Evolutionary conservation across 129 eudicot genomes (phyloP).

Genomic region (Flaveria brownii): DNA sequence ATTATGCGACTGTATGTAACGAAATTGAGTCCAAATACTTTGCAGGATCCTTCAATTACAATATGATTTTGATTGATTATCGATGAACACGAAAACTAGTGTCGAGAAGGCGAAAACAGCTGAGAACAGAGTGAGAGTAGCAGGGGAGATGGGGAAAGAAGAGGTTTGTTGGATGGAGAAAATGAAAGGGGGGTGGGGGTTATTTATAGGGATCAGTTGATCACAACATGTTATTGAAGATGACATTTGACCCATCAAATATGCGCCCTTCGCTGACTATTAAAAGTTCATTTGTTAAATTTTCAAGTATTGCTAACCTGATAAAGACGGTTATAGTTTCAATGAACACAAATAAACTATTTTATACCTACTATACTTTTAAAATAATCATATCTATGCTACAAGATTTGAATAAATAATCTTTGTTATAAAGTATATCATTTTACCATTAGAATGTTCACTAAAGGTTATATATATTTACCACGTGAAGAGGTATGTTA

Average conservation of each 20-base stretch:
- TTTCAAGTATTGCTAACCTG: neutral
- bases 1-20: neutral
- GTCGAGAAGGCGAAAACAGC: neutral
- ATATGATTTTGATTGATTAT: conserved; percentile 5
- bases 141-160: conserved; percentile 11
- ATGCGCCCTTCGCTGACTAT: conserved; percentile 10
- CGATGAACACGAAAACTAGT: neutral
- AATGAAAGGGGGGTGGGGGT: conserved; percentile 29
- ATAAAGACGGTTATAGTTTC: too few species aligned
- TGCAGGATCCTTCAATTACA: neutral
- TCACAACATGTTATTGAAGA: conserved; percentile 26
- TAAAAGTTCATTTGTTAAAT: neutral
- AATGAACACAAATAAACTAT: too few species aligned
- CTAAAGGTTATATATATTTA: too few species aligned
- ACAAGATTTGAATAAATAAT: too few species aligned
- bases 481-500: too few species aligned
- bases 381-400: too few species aligned
- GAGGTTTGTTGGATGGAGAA: conserved; percentile 30
- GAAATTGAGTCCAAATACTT: neutral
- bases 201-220: conserved; percentile 33
- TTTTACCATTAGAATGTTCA: too few species aligned
- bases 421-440: too few species aligned
- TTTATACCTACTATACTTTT: too few species aligned
- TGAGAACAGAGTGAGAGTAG: conserved; percentile 7
- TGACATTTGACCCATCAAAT: conserved; percentile 30